Base-by-base conservation (phyloP, 495 filamentous ascomycete genomes). In the Aspergillus ellipticus region DNA sequence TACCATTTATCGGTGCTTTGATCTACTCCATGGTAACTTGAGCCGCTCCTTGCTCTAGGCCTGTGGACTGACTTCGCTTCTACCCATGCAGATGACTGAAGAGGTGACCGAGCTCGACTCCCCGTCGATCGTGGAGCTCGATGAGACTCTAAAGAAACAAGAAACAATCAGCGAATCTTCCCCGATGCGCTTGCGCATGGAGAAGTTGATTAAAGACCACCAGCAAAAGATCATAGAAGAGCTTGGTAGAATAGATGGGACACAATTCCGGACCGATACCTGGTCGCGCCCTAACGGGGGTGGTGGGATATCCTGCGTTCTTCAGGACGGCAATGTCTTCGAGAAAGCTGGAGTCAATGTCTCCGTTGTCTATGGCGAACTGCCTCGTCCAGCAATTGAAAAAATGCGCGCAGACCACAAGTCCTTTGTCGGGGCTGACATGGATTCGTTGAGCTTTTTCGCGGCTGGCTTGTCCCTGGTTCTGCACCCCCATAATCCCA, bases 311-410 rank as follows among this genome's bases (percentile, higher is more conserved):
- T 95, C 90, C 5, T 96, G 93, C 71, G 92, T 97, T 9, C 79
- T 97, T 28, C 94, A 99, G 67, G 89, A 96, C 53, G 93, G 95
- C 33, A 89, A 94, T 49, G 90, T 97, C 28, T 99, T 97, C 68
- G 94, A 99, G 73, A 99, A 99, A 73, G 94, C 92, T 33, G 94
- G 94, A 13, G 95, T 97, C 42, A 96, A 95, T 63, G 92, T 91
- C 58, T 93, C 89, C 43, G 83, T 96, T 43, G 94, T 99, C 17
- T 97, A 99, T 64, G 95, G 94, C 55, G 89, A 88, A 33, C 79
- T 99, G 13, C 92, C 94, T 10, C 85, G 88, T 49, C 79, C 90
- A 0, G 95, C 92, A 15, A 92, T 99, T 50, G 75, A 85, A 53
- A 92, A 94, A 72, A 97, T 99, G 95, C 83, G 92, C 15, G 92